A percentile compares a stretch with the other conserved stretches of the same genome.
Evolutionary conservation across 2,329 filamentous ascomycete species (phyloP).

Genomic region (Exophiala calicioides): DNA sequence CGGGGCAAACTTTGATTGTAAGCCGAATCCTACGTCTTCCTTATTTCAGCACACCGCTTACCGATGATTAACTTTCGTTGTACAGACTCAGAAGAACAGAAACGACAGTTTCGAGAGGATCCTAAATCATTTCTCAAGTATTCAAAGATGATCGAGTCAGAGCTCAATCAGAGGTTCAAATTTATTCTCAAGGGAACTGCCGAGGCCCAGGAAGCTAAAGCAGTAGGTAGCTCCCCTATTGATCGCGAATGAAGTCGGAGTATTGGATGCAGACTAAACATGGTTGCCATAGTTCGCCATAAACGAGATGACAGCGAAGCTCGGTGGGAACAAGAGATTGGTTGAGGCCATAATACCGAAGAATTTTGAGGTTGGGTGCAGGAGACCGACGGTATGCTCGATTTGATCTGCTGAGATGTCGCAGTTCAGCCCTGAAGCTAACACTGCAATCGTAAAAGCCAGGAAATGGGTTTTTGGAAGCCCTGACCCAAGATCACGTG

Average conservation of each 20-base stretch:
- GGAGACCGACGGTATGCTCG: slow-evolving; percentile 33
- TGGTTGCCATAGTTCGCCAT: background rate
- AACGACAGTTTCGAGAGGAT: slow-evolving; percentile 20
- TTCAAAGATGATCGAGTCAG: slow-evolving; percentile 35
- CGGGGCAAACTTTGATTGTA: slow-evolving; percentile 35
- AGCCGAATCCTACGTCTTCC: slow-evolving; percentile 32
- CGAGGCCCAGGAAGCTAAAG: slow-evolving; percentile 2
- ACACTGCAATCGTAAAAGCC: too few relatives aligned
- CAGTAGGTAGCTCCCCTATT: slow-evolving; percentile 48
- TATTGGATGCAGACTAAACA: slow-evolving; percentile 36
- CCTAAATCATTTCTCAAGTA: slow-evolving; percentile 32
- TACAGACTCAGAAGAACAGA: slow-evolving; percentile 35
- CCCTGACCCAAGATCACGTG: slow-evolving; percentile 36
- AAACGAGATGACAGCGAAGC: too few relatives aligned
- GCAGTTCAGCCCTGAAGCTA: slow-evolving; percentile 48
- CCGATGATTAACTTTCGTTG: slow-evolving; percentile 47
- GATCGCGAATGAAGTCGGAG: slow-evolving; percentile 40
- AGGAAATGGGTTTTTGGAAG: slow-evolving; percentile 43
- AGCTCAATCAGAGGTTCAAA: slow-evolving; percentile 31
- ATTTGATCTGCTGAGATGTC: slow-evolving; percentile 33
- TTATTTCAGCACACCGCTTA: slow-evolving; percentile 30
- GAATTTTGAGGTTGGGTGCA: slow-evolving; percentile 1
- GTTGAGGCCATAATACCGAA: too few relatives aligned
- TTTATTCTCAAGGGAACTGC: slow-evolving; percentile 6
- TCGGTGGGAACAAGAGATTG: too few relatives aligned